Conservation (phyloP, 2,329 filamentous ascomycete species). For the Talaromyces amestolkiae region DNA sequence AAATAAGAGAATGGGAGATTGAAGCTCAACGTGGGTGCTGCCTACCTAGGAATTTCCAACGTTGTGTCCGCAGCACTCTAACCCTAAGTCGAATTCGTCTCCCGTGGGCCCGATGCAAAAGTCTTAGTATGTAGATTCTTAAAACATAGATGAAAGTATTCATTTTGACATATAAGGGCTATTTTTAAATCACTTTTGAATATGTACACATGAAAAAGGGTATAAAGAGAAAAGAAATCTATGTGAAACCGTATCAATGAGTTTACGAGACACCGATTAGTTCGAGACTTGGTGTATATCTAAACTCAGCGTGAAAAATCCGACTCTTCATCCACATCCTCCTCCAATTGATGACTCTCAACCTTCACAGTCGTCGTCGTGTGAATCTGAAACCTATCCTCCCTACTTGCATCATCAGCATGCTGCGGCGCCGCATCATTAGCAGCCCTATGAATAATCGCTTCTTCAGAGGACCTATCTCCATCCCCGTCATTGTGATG, state of each 20-base stretch:
- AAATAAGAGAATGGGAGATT: background rate
- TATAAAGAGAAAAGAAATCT: background rate
- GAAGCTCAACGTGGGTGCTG: background rate
- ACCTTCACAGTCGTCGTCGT: conserved; percentile 22
- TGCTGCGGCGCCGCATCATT: background rate
- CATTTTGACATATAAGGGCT: background rate
- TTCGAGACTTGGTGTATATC: background rate
- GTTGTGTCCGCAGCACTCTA: background rate
- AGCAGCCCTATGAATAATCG: background rate
- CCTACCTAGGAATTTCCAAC: background rate
- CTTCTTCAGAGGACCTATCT: conserved; percentile 3
- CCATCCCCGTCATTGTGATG: background rate
- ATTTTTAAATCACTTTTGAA: background rate
- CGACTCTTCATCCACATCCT: background rate
- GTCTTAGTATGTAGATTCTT: too few relatives aligned
- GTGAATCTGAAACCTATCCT: conserved; percentile 16
- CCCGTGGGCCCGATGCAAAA: background rate
- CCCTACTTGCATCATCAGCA: background rate
- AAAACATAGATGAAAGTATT: too few relatives aligned
- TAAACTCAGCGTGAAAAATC: background rate
- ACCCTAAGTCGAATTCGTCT: background rate
- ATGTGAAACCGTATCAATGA: background rate
- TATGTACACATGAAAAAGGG: background rate
- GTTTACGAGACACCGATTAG: background rate
- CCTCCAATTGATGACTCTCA: conserved; percentile 17